phyloP scores from a whole-genome alignment of 306 rosid genomes.

The Begonia masoniana region DNA sequence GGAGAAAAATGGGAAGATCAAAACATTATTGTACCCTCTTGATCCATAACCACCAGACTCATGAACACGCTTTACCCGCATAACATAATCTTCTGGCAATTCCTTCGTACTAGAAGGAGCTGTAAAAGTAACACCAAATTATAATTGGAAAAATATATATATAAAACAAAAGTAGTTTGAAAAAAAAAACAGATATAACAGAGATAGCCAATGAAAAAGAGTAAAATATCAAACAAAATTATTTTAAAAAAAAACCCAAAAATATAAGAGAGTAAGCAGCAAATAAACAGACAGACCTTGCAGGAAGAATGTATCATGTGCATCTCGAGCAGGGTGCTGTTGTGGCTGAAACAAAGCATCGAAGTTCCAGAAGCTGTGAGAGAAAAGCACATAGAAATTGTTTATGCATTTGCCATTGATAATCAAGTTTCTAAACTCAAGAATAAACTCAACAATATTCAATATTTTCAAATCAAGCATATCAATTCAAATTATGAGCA shows the following conservation, averaged over 20 bases:
- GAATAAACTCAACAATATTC: no score
- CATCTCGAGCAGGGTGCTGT: conserved; percentile 98
- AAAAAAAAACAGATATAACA: conserved; percentile 14
- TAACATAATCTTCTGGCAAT: conserved; percentile 89
- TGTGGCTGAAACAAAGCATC: conserved; percentile 96
- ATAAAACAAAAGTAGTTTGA: not conserved
- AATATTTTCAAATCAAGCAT: no score
- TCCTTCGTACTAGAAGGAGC: conserved; percentile 69
- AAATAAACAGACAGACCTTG: conserved; percentile 25
- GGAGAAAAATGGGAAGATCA: no score
- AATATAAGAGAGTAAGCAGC: not conserved
- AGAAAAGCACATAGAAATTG: conserved; percentile 7
- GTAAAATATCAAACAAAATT: no score
- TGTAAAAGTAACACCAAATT: conserved; percentile 19
- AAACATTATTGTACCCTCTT: conserved; percentile 43
- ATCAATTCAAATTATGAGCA: no score
- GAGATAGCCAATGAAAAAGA: no score
- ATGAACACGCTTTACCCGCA: conserved; percentile 73
- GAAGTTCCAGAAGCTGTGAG: conserved; percentile 87
- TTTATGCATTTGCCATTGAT: not conserved
- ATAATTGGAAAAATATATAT: no score
- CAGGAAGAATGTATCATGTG: conserved; percentile 89
- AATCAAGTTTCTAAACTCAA: no score
- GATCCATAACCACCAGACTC: conserved; percentile 89
- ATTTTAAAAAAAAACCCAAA: no score